Conservation (phyloP, 768 basidiomycete species). For the Tylopilus subfusipes region DNA sequence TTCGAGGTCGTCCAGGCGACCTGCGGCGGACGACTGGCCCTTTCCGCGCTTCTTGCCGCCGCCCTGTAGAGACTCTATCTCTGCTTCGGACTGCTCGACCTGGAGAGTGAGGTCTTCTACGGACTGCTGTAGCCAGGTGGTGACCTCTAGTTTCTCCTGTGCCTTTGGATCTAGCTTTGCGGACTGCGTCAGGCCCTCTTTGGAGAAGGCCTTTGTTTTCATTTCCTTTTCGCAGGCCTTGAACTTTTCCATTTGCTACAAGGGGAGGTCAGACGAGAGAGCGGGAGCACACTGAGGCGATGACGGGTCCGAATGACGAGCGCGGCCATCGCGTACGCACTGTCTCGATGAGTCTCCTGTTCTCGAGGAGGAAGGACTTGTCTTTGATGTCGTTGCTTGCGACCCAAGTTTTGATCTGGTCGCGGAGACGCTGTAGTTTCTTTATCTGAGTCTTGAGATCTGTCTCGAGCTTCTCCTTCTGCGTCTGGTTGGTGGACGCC, state of each 20-base stretch:
- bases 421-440: conserved; percentile 79
- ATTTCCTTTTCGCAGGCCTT: conserved; percentile 99
- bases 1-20: conserved; percentile 82
- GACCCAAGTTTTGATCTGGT: conserved; percentile 95
- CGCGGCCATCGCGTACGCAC: conserved; percentile 49
- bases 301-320: neutral
- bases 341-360: conserved; percentile 94
- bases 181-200: conserved; percentile 93
- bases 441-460: conserved; percentile 99
- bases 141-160: conserved; percentile 91
- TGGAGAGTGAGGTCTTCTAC: conserved; percentile 93
- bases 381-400: conserved; percentile 99
- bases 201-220: conserved; percentile 99
- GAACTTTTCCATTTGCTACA: conserved; percentile 99
- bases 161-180: conserved; percentile 95
- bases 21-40: conserved; percentile 57
- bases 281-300: conserved; percentile 11
- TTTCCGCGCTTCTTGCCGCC: conserved; percentile 83
- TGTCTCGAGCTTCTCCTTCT: conserved; percentile 97
- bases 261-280: conserved; percentile 2
- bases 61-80: conserved; percentile 82
- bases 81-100: conserved; percentile 91
- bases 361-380: conserved; percentile 88
- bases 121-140: conserved; percentile 79
- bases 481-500: conserved; percentile 90